Evolutionary conservation across 441 rosid genomes (phyloP).

Genomic region (Cnidoscolus chayamansa): DNA sequence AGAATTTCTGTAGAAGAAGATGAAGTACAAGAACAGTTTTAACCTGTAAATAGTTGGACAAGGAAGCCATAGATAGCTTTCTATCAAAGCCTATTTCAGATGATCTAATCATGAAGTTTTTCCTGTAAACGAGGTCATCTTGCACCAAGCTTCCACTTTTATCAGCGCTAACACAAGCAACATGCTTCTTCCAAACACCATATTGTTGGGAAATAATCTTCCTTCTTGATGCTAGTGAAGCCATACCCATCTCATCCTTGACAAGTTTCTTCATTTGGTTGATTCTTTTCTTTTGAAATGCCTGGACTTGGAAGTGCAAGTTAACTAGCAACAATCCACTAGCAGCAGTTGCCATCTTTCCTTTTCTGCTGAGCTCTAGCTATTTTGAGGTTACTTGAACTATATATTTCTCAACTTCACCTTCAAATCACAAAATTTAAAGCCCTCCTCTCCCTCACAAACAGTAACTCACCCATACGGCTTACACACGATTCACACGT

Average conservation of each 20-base stretch:
- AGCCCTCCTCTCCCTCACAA: no score
- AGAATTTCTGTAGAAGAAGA: neutral
- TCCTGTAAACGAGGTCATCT: constrained; percentile 32
- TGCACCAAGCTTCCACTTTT: constrained; percentile 24
- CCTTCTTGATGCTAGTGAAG: neutral
- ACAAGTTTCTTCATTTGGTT: neutral
- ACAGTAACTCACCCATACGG: no score
- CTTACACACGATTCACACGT: no score
- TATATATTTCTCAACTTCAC: no score
- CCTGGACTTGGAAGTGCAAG: neutral
- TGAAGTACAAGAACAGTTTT: neutral
- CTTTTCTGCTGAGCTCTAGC: neutral
- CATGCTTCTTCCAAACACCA: neutral
- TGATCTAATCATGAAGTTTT: constrained; percentile 34
- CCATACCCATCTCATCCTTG: neutral
- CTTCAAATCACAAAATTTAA: no score
- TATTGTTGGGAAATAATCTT: neutral
- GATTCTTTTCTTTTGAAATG: neutral
- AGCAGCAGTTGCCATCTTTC: neutral
- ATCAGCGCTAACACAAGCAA: neutral
- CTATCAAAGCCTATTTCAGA: constrained; percentile 32
- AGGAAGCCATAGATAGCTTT: constrained; percentile 29
- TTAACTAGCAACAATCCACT: neutral
- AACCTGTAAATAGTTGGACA: constrained; percentile 39
- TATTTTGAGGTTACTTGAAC: no score